Base-by-base conservation (phyloP, 108 stramenopile genomes). In the Pseudonitzschia delicatissima region DNA sequence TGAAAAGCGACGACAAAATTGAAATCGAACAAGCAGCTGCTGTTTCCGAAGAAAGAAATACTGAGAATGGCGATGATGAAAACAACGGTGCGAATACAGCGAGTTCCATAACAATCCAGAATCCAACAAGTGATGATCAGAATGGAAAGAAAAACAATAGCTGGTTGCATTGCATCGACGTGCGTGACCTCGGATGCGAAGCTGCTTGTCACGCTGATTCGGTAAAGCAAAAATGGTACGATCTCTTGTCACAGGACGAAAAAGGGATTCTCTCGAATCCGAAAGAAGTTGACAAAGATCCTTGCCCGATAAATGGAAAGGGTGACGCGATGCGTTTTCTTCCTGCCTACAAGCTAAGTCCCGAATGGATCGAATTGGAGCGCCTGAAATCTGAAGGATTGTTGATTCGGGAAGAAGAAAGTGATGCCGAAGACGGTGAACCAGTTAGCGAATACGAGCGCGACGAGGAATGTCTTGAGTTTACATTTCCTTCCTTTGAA, bases 401-500 rank as follows among this genome's bases (percentile, higher is more conserved):
- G 23, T 44, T 77, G 20, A 40, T 48, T 39, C 35, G 26, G 18
- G 13, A 29, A 18, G 63, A 18, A 18, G 31, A 32, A 0, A 52
- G 67, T 18, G 73, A 69, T 25, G 60, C 45, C 5, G 62, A 65
- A 1, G 63, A 73, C 0, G 68, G 57, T 31, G 23, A 37, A 12
- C 34, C 33, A 13, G 25, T 62, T 3, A 59, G 64, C 28, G 51
- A 53, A 13, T 36, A 39, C 37, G 42, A 73, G 0, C 51, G 59
- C 15, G 31, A 68, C 28, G 45, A 45, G 11, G 31, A 31, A 0
- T 31, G 26, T 17, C 53, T 55, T 5, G 77, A 60, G 27, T 64
- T 77, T 26, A 68, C 72, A 5, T 77, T 59, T 57, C 77, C 77
- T 26, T 77, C 77, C 27, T 62, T 77, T 39, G 77, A 77, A 64